Percentiles rank a stretch among this genome's conserved stretches.
These are phyloP conservation scores for Pythium scleroteichum DNA, from an alignment of 352 stramenopile genomes.

Conservation along the genomic window DNA sequence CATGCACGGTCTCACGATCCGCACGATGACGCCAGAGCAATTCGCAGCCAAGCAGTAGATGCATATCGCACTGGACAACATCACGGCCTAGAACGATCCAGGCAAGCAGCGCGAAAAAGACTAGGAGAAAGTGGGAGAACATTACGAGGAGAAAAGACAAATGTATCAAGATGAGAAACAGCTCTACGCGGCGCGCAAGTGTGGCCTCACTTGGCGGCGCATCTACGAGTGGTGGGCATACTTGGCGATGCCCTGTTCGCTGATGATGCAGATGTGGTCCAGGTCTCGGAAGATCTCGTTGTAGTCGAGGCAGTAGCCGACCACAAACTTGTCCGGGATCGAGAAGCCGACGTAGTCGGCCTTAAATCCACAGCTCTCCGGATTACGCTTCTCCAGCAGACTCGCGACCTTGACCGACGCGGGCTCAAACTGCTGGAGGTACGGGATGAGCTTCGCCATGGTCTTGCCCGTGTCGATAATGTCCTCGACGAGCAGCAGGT, in stretches of 20 bases:
- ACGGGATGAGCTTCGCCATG: slow-evolving; percentile 89
- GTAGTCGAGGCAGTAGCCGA: slow-evolving; percentile 97
- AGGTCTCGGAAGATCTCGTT: slow-evolving; percentile 96
- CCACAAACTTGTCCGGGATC: slow-evolving; percentile 95
- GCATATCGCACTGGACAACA: too few species aligned
- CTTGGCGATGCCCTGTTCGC: slow-evolving; percentile 89
- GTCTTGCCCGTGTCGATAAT: slow-evolving; percentile 98
- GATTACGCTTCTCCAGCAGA: slow-evolving; percentile 94
- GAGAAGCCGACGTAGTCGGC: slow-evolving; percentile 96
- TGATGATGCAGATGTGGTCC: slow-evolving; percentile 96
- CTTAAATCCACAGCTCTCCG: slow-evolving; percentile 85
- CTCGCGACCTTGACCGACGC: slow-evolving; percentile 89
- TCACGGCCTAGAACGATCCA: too few species aligned
- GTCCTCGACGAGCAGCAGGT: slow-evolving; percentile 96
- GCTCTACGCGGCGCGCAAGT: not conserved
- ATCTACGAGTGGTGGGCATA: slow-evolving; percentile 58
- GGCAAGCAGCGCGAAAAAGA: not conserved
- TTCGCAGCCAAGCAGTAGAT: slow-evolving; percentile 65
- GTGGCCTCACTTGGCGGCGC: not conserved
- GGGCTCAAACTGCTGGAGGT: slow-evolving; percentile 78
- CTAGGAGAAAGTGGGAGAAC: not conserved
- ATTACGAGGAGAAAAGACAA: slow-evolving; percentile 2
- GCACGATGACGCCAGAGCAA: slow-evolving; percentile 78
- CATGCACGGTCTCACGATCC: slow-evolving; percentile 86
- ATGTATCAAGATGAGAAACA: slow-evolving; percentile 12